These are phyloP conservation scores for Globisporangium cylindrosporum DNA, from an alignment of 352 stramenopile genomes.

Conservation along the genomic window DNA sequence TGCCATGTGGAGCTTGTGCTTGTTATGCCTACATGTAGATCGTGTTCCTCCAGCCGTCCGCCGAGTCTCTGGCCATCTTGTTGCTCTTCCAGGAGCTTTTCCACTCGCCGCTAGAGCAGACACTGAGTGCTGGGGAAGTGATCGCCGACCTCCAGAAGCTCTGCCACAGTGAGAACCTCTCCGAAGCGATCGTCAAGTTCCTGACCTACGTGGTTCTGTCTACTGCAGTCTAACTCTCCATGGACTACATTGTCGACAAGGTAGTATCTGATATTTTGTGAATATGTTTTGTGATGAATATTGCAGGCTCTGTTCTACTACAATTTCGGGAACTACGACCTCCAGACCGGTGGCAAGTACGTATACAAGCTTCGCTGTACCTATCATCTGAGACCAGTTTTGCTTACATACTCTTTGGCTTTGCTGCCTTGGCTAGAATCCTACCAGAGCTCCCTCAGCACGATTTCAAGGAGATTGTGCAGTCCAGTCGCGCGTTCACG, in stretches of 20 bases:
- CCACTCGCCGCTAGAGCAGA: slow-evolving; percentile 9
- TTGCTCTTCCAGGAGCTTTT: slow-evolving; percentile 23
- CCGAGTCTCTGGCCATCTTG: slow-evolving; percentile 14
- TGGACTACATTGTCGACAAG: not conserved
- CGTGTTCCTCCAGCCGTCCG: slow-evolving; percentile 15
- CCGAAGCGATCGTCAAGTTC: not conserved
- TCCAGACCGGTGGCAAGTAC: not conserved
- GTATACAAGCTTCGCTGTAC: not conserved
- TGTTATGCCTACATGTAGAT: slow-evolving; percentile 7
- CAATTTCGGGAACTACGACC: slow-evolving; percentile 2
- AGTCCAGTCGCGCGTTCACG: not conserved
- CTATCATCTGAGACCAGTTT: not conserved
- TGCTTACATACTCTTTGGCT: not conserved
- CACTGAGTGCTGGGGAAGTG: not conserved
- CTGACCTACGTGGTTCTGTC: not conserved
- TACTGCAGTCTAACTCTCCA: not conserved
- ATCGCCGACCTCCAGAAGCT: not conserved
- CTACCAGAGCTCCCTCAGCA: not conserved
- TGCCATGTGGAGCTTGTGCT: not conserved
- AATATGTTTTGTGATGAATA: not conserved
- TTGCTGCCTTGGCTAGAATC: not conserved
- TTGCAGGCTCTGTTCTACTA: slow-evolving; percentile 3
- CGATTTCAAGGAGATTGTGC: slow-evolving; percentile 6
- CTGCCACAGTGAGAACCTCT: slow-evolving; percentile 3
- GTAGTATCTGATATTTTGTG: not conserved